Evolutionary conservation across 2,329 filamentous ascomycete genomes (phyloP), one percentile per base, ranked within the genome.

Genomic region (Ascomycota sp.): DNA sequence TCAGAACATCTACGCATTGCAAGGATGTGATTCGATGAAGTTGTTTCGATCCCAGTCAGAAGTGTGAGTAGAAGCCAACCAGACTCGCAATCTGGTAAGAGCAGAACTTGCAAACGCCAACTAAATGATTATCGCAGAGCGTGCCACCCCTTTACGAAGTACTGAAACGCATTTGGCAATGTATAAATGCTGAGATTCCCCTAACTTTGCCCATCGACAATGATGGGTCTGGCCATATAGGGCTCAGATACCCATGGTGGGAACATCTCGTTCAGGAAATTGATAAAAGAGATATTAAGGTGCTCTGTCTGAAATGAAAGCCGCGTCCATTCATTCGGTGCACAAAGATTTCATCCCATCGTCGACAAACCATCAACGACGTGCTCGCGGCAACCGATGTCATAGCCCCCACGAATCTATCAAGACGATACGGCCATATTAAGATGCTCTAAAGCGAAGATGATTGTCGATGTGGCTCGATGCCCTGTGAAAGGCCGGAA

Each of bases 251-350:
- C 21, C 40, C 50, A 13, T 57, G 53, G 54, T 57, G 53, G 53
- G 54, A 57, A 40, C 32, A 35, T n/a, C 42, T 57, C 32, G 50
- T 57, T 12, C 35, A 35, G 22, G 41, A 38, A 28, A 42, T 56
- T 19, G 39, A 43, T 27, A 37, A 42, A 7, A 37, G 40, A 29
- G 50, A 51, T 36, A 28, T 40, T 32, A 51, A 55, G 34, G 47
- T 48, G 8, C 36, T 56, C 24, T 57, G 53, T 37, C 40, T 56
- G 29, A 56, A 53, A 21, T 57, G 40, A 46, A 35, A n/a, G n/a
- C n/a, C n/a, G n/a, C n/a, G n/a, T n/a, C n/a, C n/a, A n/a, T n/a
- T n/a, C n/a, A n/a, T n/a, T n/a, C n/a, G n/a, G n/a, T n/a, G n/a
- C n/a, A n/a, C n/a, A n/a, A n/a, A n/a, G n/a, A n/a, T n/a, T n/a